Percentiles rank a stretch among this genome's conserved stretches.
phyloP scores from a whole-genome alignment of 805 yeast genomes.

The Tetrapisispora arboricola region DNA sequence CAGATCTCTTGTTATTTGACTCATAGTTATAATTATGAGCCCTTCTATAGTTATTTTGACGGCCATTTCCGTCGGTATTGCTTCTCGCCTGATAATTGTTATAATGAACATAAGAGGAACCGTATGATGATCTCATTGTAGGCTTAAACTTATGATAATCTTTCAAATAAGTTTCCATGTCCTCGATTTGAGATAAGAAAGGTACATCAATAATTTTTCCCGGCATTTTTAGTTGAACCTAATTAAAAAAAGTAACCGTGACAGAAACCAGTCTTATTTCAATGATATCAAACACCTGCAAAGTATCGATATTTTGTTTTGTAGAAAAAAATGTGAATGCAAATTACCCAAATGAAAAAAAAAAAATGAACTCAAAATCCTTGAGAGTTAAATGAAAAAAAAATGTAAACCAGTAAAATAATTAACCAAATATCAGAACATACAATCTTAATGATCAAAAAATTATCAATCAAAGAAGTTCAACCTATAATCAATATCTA shows the following conservation, averaged over 20 bases:
- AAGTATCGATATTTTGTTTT: too few species aligned
- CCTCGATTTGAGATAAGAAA: constrained; percentile 28
- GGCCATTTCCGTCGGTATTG: constrained; percentile 2
- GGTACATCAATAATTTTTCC: constrained; percentile 24
- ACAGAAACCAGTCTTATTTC: too few species aligned
- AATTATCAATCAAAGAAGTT: too few species aligned
- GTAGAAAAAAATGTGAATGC: too few species aligned
- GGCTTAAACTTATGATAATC: constrained; percentile 20
- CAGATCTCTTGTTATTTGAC: background rate
- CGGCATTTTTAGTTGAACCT: constrained; percentile 15
- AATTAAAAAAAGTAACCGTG: background rate
- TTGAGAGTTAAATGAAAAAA: too few species aligned
- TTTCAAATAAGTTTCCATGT: constrained; percentile 24
- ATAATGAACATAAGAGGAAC: constrained; percentile 4
- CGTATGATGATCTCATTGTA: constrained; percentile 7
- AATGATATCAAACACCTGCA: too few species aligned
- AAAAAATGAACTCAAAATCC: too few species aligned
- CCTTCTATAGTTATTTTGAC: constrained; percentile 1
- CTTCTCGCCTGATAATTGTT: constrained; percentile 1
- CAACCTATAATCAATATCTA: too few species aligned
- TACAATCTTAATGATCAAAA: too few species aligned
- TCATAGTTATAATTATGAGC: background rate
- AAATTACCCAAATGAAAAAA: too few species aligned
- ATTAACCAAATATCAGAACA: too few species aligned
- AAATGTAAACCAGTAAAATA: too few species aligned